Evolutionary conservation across 2,329 filamentous ascomycete genomes (phyloP), one percentile per base, ranked within the genome.

Genomic region (Corinectria fuckeliana): DNA sequence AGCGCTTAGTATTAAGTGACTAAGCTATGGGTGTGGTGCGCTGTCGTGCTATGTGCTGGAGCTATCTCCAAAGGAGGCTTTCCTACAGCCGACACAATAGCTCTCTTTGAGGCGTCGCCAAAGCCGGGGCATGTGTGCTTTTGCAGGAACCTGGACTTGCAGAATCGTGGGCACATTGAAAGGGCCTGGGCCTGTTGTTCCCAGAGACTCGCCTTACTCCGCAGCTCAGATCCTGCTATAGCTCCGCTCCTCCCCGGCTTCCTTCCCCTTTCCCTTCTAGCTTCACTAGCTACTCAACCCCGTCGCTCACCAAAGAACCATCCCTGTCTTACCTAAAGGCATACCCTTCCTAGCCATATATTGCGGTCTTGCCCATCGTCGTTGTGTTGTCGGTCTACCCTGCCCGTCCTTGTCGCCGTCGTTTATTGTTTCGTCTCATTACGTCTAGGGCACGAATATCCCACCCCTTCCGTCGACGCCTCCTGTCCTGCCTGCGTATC

Each of bases 191-290:
- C 25, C 10, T 38, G 3, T 25, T 39, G 9, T 30, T 45, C 16
- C 28, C 41, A 11, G 28, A 8, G 11, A n/a, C 32, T 28, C n/a
- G n/a, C n/a, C n/a, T n/a, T n/a, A n/a, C n/a, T n/a, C n/a, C n/a
- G n/a, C n/a, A n/a, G n/a, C 36, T 11, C 28, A 42, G 41, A 61
- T n/a, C 45, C 50, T 68, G 50, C 68, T 70, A 70, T 70, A 70
- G 68, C 66, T 67, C 65, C 68, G 51, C 41, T 60, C 25, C 39
- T 42, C 62, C 67, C 67, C 65, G n/a, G 30, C 36, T 58, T 50
- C 18, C 26, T 36, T 18, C 30, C 13, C 30, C n/a, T 34, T 45
- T 18, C 21, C 38, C n/a, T n/a, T 51, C 21, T 30, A 34, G 26
- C 42, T n/a, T 48, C 28, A 20, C 23, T 32, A 54, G 44, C 42